phyloP scores from a whole-genome alignment of 2,329 filamentous ascomycete genomes.

The Sclerotinia subarctica region DNA sequence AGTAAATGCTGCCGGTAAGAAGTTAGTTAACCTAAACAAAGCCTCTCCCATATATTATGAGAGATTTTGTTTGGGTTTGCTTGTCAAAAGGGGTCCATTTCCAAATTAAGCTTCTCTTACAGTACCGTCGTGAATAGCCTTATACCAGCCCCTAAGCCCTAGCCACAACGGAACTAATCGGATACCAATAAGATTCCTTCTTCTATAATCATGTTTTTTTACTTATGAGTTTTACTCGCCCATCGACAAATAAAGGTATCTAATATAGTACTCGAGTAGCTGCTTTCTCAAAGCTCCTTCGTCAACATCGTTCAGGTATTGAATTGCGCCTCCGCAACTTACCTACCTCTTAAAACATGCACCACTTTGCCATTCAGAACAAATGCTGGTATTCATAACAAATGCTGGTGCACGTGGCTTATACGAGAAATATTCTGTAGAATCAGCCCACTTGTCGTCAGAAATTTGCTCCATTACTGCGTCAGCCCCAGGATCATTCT shows the following conservation, averaged over 20 bases:
- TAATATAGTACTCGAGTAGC: no score
- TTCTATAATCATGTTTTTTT: not conserved
- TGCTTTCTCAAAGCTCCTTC: not conserved
- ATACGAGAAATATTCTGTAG: not conserved
- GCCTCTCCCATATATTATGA: not conserved
- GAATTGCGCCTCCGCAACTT: not conserved
- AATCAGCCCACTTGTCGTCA: not conserved
- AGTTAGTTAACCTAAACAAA: not conserved
- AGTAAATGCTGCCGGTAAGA: not conserved
- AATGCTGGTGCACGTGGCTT: not conserved
- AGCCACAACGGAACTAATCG: not conserved
- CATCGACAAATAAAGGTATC: not conserved
- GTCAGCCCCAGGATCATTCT: not conserved
- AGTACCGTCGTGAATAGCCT: not conserved
- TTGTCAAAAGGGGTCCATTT: not conserved
- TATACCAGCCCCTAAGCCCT: conserved; percentile 10
- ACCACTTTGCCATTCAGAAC: not conserved
- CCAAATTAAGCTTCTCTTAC: conserved; percentile 13
- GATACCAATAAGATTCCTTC: not conserved
- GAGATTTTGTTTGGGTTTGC: not conserved
- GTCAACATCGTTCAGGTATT: not conserved
- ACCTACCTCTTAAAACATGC: not conserved
- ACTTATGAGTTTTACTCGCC: not conserved
- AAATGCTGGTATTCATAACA: not conserved
- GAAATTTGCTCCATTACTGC: not conserved